Evolutionary conservation across 345 rosid species (phyloP).

Genomic region (Excoecaria agallocha): DNA sequence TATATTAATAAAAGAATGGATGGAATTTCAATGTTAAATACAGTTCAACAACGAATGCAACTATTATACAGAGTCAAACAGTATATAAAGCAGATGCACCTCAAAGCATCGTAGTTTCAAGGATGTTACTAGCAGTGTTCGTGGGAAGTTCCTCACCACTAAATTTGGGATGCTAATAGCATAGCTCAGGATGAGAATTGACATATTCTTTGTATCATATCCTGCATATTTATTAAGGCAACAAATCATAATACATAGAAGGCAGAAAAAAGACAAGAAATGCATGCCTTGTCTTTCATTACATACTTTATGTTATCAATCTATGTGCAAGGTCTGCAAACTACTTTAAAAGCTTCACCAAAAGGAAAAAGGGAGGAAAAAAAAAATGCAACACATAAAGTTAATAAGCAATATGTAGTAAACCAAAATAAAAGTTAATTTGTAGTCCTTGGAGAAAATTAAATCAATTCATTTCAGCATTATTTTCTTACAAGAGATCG

Average conservation of each 20-base stretch:
- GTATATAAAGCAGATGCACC: conserved; percentile 19
- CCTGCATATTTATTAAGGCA: conserved; percentile 42
- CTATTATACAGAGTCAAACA: conserved; percentile 21
- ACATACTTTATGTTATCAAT: not conserved
- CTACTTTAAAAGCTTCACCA: not conserved
- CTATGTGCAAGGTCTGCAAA: not conserved
- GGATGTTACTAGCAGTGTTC: conserved; percentile 45
- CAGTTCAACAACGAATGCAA: not conserved
- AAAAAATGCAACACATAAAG: not conserved
- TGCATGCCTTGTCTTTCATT: not conserved
- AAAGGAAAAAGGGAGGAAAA: not conserved
- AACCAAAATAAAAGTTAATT: not conserved
- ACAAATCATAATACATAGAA: not conserved
- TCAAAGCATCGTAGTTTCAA: conserved; percentile 28
- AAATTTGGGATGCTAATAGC: conserved; percentile 53
- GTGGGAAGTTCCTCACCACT: conserved; percentile 69
- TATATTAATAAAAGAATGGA: not conserved
- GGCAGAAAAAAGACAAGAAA: conserved; percentile 7
- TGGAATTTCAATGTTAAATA: not conserved
- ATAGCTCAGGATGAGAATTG: conserved; percentile 58
- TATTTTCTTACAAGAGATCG: not conserved
- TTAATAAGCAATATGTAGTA: not conserved
- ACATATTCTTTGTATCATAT: conserved; percentile 39
- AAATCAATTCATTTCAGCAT: not conserved
- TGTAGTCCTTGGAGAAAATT: not conserved